These are phyloP conservation scores for Nicotiana noctiflora DNA, from an alignment of 257 asterid genomes.

Conservation along the genomic window DNA sequence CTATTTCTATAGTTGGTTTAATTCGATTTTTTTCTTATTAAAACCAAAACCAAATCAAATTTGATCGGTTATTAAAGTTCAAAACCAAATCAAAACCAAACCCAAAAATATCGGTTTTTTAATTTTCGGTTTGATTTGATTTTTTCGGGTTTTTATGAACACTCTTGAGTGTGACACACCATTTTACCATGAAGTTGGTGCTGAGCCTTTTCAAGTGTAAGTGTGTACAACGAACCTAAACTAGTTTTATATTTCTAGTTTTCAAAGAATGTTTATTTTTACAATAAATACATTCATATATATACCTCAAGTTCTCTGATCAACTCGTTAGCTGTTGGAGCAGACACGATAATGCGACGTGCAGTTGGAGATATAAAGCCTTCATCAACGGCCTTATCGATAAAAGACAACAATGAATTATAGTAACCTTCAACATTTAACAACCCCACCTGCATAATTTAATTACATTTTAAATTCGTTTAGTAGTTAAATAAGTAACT, in stretches of 20 bases:
- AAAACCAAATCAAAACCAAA: too few relatives aligned
- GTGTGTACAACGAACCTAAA: background rate
- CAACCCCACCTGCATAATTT: conserved; percentile 65
- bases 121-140: too few relatives aligned
- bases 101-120: too few relatives aligned
- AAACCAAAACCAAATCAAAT: too few relatives aligned
- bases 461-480: background rate
- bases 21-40: too few relatives aligned
- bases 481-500: background rate
- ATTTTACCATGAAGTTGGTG: background rate
- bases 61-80: too few relatives aligned
- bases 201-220: background rate
- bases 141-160: too few relatives aligned
- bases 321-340: conserved; percentile 71
- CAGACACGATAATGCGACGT: conserved; percentile 88
- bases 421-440: conserved; percentile 93
- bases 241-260: background rate
- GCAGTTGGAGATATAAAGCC: conserved; percentile 89
- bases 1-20: too few relatives aligned
- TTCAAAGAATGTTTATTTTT: background rate
- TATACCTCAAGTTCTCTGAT: conserved; percentile 74
- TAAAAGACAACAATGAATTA: conserved; percentile 55
- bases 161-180: too few relatives aligned
- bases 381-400: conserved; percentile 90
- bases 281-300: background rate